Evolutionary conservation across 78 protist species (phyloP), one percentile per base, ranked within the genome.

Genomic region (Dictyostelium brefeldianum): DNA sequence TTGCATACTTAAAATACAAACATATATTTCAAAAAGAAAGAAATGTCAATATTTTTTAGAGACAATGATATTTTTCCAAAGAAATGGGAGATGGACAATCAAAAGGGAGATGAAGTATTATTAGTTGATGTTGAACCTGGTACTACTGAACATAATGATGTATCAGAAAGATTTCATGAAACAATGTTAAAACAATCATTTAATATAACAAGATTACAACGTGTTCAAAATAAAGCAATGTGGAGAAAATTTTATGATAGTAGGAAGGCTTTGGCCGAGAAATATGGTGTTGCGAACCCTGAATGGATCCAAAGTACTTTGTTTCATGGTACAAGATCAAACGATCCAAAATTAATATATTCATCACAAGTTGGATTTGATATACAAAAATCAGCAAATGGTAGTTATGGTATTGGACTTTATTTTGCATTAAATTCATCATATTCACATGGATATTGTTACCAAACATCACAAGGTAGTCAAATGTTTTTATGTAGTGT

Each of bases 401-500:
- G 83, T 14, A 5, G 17, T 6, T 78, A 18, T 54, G 83, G 83
- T 2, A 18, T 7, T 2, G 83, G 83, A 29, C n/a, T 78, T 15
- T 78, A 78, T 56, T 78, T 78, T 78, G 69, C 83, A 22, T 9
- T 36, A 1, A 54, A 78, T 78, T 48, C 71, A 20, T 20, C 43
- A 20, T 54, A 78, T 78, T 56, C 73, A 7, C 31, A 54, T 78
- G 22, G 31, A 1, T 51, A 10, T 36, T 5, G 53, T 54, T 27
- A 18, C 36, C 10, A 7, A 20, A 1, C 25, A 43, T 4, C 57
- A 46, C 50, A 0, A 53, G 64, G 14, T 31, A 1, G 15, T 18
- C 83, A 78, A 78, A 36, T 78, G 51, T 78, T 78, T n/a, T 43
- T 56, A 5, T 78, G 83, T 78, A 51, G 70, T 18, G 83, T 78